Base-by-base conservation (phyloP, 2,329 filamentous ascomycete species). In the Exophiala sideris region DNA sequence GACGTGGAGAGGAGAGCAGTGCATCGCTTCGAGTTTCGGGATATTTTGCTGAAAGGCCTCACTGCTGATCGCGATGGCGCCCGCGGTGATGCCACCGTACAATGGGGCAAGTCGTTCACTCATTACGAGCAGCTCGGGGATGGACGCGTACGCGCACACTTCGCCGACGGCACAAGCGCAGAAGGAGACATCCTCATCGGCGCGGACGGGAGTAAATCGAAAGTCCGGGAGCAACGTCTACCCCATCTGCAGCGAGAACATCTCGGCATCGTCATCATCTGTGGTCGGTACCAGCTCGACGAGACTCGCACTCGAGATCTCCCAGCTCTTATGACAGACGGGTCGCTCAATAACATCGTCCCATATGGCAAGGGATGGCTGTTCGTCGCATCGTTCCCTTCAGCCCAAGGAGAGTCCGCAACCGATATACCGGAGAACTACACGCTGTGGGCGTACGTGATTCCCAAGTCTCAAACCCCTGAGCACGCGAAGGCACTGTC, bases 201-300 rank as follows among this genome's bases (percentile, higher is more conserved):
- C 8, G 70, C 72, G 1, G 72, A 76, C 57, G 72, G 72, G 8
- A 62, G 65, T 14, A 62, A 68, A 20, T 73, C 68, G 14, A 49
- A 51, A 10, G 65, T 73, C 14, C 65, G 73, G 6, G 67, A 61
- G 21, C 73, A 74, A 50, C 59, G 68, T n/a, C 54, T 73, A 2
- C 73, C 73, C 0, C 46, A 65, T 1, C 65, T 67, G 32, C 52
- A 64, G 14, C 54, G 65, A 3, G 46, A 76, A 3, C 73, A 77
- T 52, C 71, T 72, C 0, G 65, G 67, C 7, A 66, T 67, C 16
- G 62, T 69, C 9, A 67, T 68, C 33, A 66, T 76, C 10, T 76
- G 71, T 48, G 72, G 72, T n/a, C 73, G 72, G 53, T 50, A 50
- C 21, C 48, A 50, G 9, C 18, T 50, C 18, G 39, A 41, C 32